phyloP scores from a whole-genome alignment of 345 rosid genomes.

The Gynandropsis gynandra region DNA sequence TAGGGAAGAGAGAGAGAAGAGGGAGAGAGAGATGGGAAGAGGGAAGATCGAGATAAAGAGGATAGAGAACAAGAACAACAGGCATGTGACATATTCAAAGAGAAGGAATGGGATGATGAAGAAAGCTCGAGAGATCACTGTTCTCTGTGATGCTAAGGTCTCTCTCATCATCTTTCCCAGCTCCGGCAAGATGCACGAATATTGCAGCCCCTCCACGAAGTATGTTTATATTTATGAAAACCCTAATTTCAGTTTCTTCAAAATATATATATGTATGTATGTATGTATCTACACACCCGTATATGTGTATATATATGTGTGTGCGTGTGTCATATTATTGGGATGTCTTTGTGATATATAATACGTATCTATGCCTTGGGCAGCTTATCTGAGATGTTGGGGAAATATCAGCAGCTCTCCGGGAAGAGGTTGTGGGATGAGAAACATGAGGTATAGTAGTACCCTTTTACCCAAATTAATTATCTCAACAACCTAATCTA shows the following conservation, averaged over 20 bases:
- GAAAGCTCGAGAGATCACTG: slow-evolving; percentile 69
- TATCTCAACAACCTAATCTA: neutral
- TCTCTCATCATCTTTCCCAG: slow-evolving; percentile 55
- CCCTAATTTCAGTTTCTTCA: too few species aligned
- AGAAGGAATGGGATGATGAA: slow-evolving; percentile 68
- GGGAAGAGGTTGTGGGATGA: slow-evolving; percentile 74
- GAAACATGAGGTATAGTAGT: slow-evolving; percentile 54
- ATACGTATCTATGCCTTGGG: too few species aligned
- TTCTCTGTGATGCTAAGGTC: slow-evolving; percentile 63
- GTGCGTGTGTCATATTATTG: too few species aligned
- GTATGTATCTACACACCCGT: too few species aligned
- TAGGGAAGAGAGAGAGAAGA: too few species aligned
- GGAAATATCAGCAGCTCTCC: slow-evolving; percentile 46
- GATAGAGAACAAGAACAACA: slow-evolving; percentile 60
- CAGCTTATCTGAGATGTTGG: slow-evolving; percentile 44
- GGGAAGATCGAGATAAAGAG: slow-evolving; percentile 70
- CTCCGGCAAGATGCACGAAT: slow-evolving; percentile 64
- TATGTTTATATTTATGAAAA: too few species aligned
- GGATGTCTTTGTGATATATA: too few species aligned
- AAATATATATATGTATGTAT: too few species aligned
- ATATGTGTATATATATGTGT: too few species aligned
- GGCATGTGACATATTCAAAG: slow-evolving; percentile 73
- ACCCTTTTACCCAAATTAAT: neutral
- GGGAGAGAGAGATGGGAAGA: slow-evolving; percentile 47
- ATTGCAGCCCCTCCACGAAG: slow-evolving; percentile 38